phyloP scores from a whole-genome alignment of 2,329 filamentous ascomycete genomes.

The Alternaria panax region DNA sequence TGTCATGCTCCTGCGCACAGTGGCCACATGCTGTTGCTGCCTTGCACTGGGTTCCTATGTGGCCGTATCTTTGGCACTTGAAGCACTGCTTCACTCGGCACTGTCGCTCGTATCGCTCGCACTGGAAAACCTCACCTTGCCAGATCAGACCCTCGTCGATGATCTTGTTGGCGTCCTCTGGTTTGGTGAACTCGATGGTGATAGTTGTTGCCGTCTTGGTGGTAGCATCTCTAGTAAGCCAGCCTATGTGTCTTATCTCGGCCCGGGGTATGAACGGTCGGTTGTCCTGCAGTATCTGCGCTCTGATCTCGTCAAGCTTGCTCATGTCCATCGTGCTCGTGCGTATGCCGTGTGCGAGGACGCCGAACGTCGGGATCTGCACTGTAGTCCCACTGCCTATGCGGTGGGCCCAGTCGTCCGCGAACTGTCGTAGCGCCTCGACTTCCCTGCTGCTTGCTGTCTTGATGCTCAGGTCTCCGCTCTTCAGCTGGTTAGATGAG shows the following conservation, averaged over 20 bases:
- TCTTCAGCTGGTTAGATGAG: constrained; percentile 29
- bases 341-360: too few relatives aligned
- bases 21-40: constrained; percentile 18
- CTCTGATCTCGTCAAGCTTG: too few relatives aligned
- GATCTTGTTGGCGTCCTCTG: constrained; percentile 28
- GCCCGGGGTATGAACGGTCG: constrained; percentile 23
- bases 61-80: constrained; percentile 26
- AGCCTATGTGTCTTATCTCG: constrained; percentile 21
- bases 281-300: too few relatives aligned
- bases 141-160: constrained; percentile 24
- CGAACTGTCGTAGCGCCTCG: constrained; percentile 22
- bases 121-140: constrained; percentile 22
- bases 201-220: constrained; percentile 20
- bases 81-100: constrained; percentile 22
- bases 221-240: constrained; percentile 16
- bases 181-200: constrained; percentile 23
- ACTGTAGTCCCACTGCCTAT: too few relatives aligned
- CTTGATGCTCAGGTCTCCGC: constrained; percentile 27
- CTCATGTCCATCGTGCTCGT: too few relatives aligned
- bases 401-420: constrained; percentile 9
- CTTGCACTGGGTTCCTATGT: constrained; percentile 31
- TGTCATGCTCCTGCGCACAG: constrained; percentile 1
- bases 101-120: constrained; percentile 26
- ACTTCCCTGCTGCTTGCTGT: constrained; percentile 23
- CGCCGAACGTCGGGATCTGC: too few relatives aligned